Conservation (phyloP, 257 asterid species). For the Ehretia macrophylla region DNA sequence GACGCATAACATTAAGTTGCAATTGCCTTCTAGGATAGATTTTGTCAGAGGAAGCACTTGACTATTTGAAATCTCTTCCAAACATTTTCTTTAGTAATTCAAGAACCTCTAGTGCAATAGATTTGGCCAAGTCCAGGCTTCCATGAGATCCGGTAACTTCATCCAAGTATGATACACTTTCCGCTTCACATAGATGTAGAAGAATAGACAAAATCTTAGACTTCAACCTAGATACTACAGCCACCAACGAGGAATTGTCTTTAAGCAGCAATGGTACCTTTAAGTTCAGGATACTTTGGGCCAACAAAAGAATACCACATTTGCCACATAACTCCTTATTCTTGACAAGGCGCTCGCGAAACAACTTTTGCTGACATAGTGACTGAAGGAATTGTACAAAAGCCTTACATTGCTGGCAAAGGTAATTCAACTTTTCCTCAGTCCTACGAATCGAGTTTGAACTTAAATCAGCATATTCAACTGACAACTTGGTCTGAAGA, state of each 20-base stretch:
- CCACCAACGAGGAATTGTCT: conserved; percentile 34
- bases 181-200: too few relatives aligned
- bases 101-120: conserved; percentile 84
- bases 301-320: conserved; percentile 79
- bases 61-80: conserved; percentile 46
- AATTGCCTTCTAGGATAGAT: conserved; percentile 72
- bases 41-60: conserved; percentile 38
- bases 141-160: conserved; percentile 73
- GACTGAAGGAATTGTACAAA: conserved; percentile 87
- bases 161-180: conserved; percentile 84
- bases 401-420: too few relatives aligned
- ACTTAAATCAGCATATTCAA: too few relatives aligned
- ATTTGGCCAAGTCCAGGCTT: conserved; percentile 75
- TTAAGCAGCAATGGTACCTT: conserved; percentile 39
- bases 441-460: too few relatives aligned
- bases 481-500: too few relatives aligned
- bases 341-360: conserved; percentile 79
- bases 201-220: conserved; percentile 77
- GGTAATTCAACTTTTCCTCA: too few relatives aligned
- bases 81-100: conserved; percentile 77
- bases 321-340: conserved; percentile 92
- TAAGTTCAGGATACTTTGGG: conserved; percentile 64
- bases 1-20: conserved; percentile 94
- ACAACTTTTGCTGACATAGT: conserved; percentile 79
- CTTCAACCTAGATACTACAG: conserved; percentile 78